Conservation (phyloP, 2,329 filamentous ascomycete species). For the Diplodia seriata region DNA sequence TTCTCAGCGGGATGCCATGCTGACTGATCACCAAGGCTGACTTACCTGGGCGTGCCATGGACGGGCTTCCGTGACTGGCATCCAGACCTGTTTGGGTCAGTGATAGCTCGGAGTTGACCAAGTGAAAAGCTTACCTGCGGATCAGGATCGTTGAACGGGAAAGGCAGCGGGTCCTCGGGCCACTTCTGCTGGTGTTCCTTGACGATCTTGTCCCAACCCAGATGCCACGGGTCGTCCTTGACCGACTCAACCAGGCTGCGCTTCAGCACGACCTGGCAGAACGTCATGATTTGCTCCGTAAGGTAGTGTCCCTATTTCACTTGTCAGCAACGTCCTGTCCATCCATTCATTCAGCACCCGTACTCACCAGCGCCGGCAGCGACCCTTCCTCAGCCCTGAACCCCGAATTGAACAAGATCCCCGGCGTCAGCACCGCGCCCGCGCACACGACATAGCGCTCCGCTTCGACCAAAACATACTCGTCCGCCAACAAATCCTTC, state of each 20-base stretch:
- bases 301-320: background rate
- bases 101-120: background rate
- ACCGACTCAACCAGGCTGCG: slow-evolving; percentile 26
- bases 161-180: background rate
- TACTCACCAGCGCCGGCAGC: slow-evolving; percentile 26
- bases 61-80: background rate
- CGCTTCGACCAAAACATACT: slow-evolving; percentile 35
- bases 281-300: slow-evolving; percentile 36
- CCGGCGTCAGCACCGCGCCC: slow-evolving; percentile 39
- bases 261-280: slow-evolving; percentile 41
- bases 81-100: background rate
- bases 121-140: background rate
- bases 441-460: slow-evolving; percentile 40
- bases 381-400: slow-evolving; percentile 16
- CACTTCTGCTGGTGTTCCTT: background rate
- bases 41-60: background rate
- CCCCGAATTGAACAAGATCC: slow-evolving; percentile 37
- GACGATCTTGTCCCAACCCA: slow-evolving; percentile 6
- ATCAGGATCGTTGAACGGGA: background rate
- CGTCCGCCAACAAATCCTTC: background rate
- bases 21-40: no score
- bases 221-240: background rate
- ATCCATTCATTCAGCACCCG: no score
- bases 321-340: background rate
- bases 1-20: background rate